Percentiles rank a stretch among this genome's conserved stretches.
Conservation (phyloP, 1,284 basidiomycete genomes). For the Ceratobasidium sp. region DNA sequence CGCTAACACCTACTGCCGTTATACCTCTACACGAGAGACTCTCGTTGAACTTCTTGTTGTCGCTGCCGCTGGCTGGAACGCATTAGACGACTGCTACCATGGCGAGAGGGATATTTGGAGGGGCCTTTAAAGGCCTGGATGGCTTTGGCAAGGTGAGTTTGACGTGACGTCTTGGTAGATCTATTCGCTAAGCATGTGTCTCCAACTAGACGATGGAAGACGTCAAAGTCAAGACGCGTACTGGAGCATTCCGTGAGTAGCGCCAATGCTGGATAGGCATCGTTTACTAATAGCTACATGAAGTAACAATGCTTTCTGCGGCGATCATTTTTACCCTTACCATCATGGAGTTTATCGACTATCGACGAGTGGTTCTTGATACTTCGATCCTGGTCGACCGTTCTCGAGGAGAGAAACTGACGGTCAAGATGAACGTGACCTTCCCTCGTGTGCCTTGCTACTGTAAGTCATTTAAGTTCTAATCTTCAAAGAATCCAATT, state of each 20-base stretch:
- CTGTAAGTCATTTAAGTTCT: constrained; percentile 66
- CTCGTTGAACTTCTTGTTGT: background rate
- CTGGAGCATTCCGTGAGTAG: constrained; percentile 85
- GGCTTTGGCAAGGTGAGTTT: constrained; percentile 93
- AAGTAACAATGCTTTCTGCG: constrained; percentile 92
- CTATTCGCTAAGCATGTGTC: constrained; percentile 40
- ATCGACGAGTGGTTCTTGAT: constrained; percentile 85
- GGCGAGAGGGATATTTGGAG: constrained; percentile 76
- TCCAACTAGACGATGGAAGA: constrained; percentile 89
- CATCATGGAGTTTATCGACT: constrained; percentile 95
- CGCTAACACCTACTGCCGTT: constrained; percentile 8
- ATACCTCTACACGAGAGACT: background rate
- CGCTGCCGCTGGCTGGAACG: background rate
- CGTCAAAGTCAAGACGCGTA: constrained; percentile 96
- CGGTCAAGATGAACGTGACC: constrained; percentile 91
- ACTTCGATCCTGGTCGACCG: constrained; percentile 93
- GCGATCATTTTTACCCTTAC: constrained; percentile 93
- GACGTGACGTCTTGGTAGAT: constrained; percentile 29
- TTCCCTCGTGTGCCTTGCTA: constrained; percentile 99
- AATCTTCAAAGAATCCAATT: background rate
- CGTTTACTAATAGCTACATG: background rate
- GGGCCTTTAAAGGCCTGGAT: constrained; percentile 85
- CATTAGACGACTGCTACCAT: constrained; percentile 54
- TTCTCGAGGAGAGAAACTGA: constrained; percentile 93
- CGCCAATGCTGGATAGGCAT: background rate